These are phyloP conservation scores for Saccharomycopsis malanga DNA, from an alignment of 805 yeast genomes.

Conservation along the genomic window DNA sequence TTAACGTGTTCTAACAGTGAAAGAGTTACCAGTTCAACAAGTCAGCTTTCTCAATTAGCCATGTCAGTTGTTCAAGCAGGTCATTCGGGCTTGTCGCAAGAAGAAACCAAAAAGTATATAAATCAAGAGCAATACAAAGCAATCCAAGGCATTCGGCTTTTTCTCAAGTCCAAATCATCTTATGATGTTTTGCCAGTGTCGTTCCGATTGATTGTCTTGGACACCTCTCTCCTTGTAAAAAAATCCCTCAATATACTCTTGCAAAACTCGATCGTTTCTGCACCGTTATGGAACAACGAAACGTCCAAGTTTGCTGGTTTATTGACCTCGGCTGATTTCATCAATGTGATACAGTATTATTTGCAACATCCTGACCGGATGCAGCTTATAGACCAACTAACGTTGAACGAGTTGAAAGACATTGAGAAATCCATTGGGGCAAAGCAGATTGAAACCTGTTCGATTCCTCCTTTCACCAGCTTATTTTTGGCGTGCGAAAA, in stretches of 20 bases:
- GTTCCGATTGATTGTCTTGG: slow-evolving; percentile 86
- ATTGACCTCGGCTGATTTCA: slow-evolving; percentile 84
- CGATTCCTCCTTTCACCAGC: slow-evolving; percentile 85
- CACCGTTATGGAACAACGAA: slow-evolving; percentile 93
- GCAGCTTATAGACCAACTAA: slow-evolving; percentile 78
- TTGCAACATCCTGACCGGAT: slow-evolving; percentile 79
- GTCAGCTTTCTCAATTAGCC: too few relatives aligned
- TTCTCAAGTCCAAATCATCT: slow-evolving; percentile 83
- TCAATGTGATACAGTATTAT: slow-evolving; percentile 91
- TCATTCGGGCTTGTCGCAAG: too few relatives aligned
- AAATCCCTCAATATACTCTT: slow-evolving; percentile 82
- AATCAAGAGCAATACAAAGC: slow-evolving; percentile 65
- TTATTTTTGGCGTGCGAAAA: slow-evolving; percentile 88
- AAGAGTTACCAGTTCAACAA: too few relatives aligned
- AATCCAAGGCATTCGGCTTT: slow-evolving; percentile 72
- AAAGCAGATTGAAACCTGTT: slow-evolving; percentile 74
- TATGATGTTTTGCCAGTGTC: slow-evolving; percentile 96
- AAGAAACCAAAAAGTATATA: slow-evolving; percentile 15
- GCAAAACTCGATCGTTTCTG: slow-evolving; percentile 91
- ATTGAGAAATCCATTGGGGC: slow-evolving; percentile 86
- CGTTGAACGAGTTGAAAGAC: slow-evolving; percentile 76
- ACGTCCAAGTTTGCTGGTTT: slow-evolving; percentile 90
- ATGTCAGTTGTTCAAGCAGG: too few relatives aligned
- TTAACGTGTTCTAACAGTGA: too few relatives aligned
- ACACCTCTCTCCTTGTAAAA: slow-evolving; percentile 82